Evolutionary conservation across 2,329 filamentous ascomycete genomes (phyloP).

Genomic region (Colletotrichum liriopes): DNA sequence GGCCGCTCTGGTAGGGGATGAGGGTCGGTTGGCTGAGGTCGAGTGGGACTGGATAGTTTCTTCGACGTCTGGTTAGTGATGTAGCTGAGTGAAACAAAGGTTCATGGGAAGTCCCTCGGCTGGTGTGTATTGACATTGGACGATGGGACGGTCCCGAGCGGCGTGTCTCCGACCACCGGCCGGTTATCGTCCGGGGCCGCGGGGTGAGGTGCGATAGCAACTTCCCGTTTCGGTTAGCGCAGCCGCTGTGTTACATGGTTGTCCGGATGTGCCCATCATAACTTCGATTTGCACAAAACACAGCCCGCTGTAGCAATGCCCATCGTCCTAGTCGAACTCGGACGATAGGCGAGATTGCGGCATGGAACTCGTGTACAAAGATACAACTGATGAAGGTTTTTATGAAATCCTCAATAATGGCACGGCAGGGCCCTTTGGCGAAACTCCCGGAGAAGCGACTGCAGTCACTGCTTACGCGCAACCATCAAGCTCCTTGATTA

Average conservation of each 20-base stretch:
- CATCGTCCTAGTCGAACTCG: not conserved
- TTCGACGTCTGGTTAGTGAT: not conserved
- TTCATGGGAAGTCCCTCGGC: not conserved
- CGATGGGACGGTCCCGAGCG: conserved; percentile 26
- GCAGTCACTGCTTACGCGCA: no score
- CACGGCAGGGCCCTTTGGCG: not conserved
- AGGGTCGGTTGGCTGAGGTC: not conserved
- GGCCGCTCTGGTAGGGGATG: not conserved
- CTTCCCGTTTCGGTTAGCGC: conserved; percentile 22
- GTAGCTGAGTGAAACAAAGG: not conserved
- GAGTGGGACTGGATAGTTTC: not conserved
- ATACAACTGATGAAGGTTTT: not conserved
- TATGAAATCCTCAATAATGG: not conserved
- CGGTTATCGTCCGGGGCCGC: conserved; percentile 34
- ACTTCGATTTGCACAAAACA: not conserved
- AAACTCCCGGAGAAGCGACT: no score
- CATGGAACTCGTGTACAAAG: not conserved
- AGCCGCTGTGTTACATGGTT: conserved; percentile 5
- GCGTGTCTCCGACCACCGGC: conserved; percentile 40
- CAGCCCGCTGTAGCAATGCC: not conserved
- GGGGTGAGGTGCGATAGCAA: conserved; percentile 8
- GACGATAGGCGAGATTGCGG: not conserved
- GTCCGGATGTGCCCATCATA: not conserved
- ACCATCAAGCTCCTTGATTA: no score
- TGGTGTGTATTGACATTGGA: not conserved